These are phyloP conservation scores for Rutidosis leptorrhynchoides DNA, from an alignment of 129 eudicot species.

Conservation along the genomic window DNA sequence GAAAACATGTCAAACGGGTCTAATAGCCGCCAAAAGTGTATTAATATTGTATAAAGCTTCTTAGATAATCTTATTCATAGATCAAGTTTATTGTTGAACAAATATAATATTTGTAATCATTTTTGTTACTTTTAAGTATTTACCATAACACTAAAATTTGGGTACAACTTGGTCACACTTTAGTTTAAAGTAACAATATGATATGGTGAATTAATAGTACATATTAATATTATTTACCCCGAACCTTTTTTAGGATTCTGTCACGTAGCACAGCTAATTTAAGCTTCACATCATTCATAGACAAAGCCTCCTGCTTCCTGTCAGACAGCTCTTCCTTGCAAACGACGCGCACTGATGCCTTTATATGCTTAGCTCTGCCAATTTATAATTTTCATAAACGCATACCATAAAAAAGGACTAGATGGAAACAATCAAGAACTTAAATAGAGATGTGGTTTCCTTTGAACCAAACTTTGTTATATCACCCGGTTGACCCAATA, in stretches of 20 bases:
- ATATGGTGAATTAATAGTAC: too few relatives aligned
- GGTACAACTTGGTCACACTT: not conserved
- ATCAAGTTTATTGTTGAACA: too few relatives aligned
- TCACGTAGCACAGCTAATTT: constrained; percentile 35
- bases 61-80: too few relatives aligned
- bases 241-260: constrained; percentile 62
- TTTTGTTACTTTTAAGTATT: too few relatives aligned
- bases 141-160: too few relatives aligned
- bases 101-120: too few relatives aligned
- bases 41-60: not conserved
- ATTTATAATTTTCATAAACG: not conserved
- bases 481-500: too few relatives aligned
- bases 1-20: not conserved
- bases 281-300: constrained; percentile 35
- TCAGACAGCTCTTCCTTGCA: constrained; percentile 45
- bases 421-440: not conserved
- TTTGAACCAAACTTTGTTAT: too few relatives aligned
- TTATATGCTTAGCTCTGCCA: constrained; percentile 87
- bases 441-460: not conserved
- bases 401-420: constrained; percentile 1
- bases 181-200: too few relatives aligned
- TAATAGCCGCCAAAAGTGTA: too few relatives aligned
- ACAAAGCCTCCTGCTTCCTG: constrained; percentile 32
- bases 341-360: constrained; percentile 42
- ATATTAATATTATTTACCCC: too few relatives aligned